Base-by-base conservation (phyloP, 2,329 filamentous ascomycete genomes). In the Thielaviopsis musarum region DNA sequence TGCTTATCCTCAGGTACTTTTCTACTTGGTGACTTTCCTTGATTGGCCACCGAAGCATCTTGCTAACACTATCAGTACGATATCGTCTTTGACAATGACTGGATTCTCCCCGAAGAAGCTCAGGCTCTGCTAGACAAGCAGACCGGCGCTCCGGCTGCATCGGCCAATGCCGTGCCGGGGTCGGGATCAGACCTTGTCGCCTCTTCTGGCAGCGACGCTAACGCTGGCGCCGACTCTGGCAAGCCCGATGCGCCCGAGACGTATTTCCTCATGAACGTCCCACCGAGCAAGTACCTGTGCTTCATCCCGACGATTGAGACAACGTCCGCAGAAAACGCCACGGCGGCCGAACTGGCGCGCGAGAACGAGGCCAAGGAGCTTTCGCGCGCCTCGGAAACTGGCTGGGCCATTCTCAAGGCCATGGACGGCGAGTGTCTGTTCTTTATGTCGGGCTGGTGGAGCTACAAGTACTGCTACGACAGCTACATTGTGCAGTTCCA, bases 391-490 rank as follows among this genome's bases (percentile, higher is more conserved):
- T 87, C 85, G 1, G 78, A 82, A 34, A 83, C 83, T 55, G 91
- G 91, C 5, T 87, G 88, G 78, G 86, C 93, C 66, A 77, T 96
- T 22, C 75, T 96, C 56, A 79, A 81, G 64, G 82, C 84, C 26
- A 84, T 96, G 71, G 81, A 93, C 60, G 86, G 84, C 3, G 79
- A 80, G 56, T 96, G 91, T 70, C 80, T 96, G 63, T 95, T 91
- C 73, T 81, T 77, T 64, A 74, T 90, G 64, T 87, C 83, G 0
- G 91, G 91, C 0, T 96, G 91, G 91, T 96, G 91, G 91, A 93
- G 87, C 67, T 96, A 96, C 72, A 87, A 85, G 65, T 95, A 95
- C 70, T 96, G 91, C 75, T 93, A 95, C 72, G 88, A 88, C 68
- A 79, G 84, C 63, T 83, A 91, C 63, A 84, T 96, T 63, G 86